A percentile compares a stretch with the other conserved stretches of the same genome.
Evolutionary conservation across 345 rosid species (phyloP).

Genomic region (Sonneratia alba): DNA sequence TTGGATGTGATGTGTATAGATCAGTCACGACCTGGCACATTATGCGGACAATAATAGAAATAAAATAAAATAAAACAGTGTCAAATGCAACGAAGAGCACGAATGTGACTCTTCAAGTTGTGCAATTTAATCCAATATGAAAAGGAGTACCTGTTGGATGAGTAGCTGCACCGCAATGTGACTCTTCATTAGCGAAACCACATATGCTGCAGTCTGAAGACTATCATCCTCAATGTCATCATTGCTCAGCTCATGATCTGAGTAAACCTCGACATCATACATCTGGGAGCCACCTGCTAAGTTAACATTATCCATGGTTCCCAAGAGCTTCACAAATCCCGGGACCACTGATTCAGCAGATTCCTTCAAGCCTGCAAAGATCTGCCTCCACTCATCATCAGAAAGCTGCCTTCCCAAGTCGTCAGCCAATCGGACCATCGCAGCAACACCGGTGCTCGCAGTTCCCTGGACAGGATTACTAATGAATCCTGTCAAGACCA

Average conservation of each 20-base stretch:
- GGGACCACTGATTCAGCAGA: slow-evolving; percentile 55
- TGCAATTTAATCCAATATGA: not conserved
- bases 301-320: slow-evolving; percentile 53
- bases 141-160: slow-evolving; percentile 47
- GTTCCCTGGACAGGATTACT: slow-evolving; percentile 71
- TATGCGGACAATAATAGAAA: not conserved
- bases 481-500: slow-evolving; percentile 55
- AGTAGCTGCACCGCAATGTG: slow-evolving; percentile 72
- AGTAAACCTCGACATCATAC: slow-evolving; percentile 40
- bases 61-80: too few relatives aligned
- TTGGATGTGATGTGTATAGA: slow-evolving; percentile 42
- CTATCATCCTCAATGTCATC: slow-evolving; percentile 62
- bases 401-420: slow-evolving; percentile 51
- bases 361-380: slow-evolving; percentile 59
- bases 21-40: slow-evolving; percentile 59
- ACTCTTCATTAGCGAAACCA: slow-evolving; percentile 73
- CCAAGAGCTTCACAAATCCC: slow-evolving; percentile 59
- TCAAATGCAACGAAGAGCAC: too few relatives aligned
- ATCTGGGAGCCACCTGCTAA: slow-evolving; percentile 26
- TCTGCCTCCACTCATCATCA: slow-evolving; percentile 64
- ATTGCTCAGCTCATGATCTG: slow-evolving; percentile 45
- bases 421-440: slow-evolving; percentile 48
- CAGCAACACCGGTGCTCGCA: slow-evolving; percentile 67
- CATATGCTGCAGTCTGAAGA: slow-evolving; percentile 66
- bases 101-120: too few relatives aligned